These are phyloP conservation scores for Aspergillus novoparasiticus DNA, from an alignment of 2,329 filamentous ascomycete species.

Conservation along the genomic window DNA sequence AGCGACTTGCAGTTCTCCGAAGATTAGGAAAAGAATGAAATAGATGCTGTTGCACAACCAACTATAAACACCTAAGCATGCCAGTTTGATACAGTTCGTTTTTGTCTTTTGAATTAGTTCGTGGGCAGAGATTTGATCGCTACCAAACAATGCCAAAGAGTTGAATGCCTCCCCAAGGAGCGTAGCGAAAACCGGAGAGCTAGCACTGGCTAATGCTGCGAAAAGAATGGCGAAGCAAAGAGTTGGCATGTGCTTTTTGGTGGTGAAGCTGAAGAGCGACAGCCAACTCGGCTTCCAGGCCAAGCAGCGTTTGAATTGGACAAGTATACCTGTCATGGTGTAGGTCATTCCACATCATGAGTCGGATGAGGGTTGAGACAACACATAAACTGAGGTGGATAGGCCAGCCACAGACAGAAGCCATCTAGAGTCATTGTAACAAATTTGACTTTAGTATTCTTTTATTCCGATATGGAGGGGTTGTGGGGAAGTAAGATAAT, in stretches of 20 bases:
- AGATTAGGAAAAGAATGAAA: constrained; percentile 71
- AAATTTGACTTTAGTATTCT: background rate
- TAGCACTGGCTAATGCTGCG: constrained; percentile 62
- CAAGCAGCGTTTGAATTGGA: background rate
- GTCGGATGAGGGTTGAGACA: too few relatives aligned
- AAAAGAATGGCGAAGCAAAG: constrained; percentile 59
- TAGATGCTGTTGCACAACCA: constrained; percentile 70
- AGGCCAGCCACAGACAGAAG: background rate
- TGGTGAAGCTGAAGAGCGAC: constrained; percentile 73
- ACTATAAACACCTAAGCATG: constrained; percentile 63
- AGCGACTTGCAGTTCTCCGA: constrained; percentile 78
- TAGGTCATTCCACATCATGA: background rate
- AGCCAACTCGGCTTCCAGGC: constrained; percentile 44
- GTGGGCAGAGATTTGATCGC: constrained; percentile 51
- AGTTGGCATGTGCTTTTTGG: constrained; percentile 58
- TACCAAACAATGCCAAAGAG: constrained; percentile 67
- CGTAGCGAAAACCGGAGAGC: constrained; percentile 67
- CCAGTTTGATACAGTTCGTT: constrained; percentile 63
- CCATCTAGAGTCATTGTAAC: background rate
- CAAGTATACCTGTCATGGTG: constrained; percentile 2
- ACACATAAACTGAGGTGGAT: background rate
- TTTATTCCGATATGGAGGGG: background rate
- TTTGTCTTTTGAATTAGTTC: constrained; percentile 61
- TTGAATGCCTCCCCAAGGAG: constrained; percentile 76
- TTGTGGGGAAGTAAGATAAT: constrained; percentile 19